These are phyloP conservation scores for Penicillium alfredii DNA, from an alignment of 495 filamentous ascomycete species.

Conservation along the genomic window DNA sequence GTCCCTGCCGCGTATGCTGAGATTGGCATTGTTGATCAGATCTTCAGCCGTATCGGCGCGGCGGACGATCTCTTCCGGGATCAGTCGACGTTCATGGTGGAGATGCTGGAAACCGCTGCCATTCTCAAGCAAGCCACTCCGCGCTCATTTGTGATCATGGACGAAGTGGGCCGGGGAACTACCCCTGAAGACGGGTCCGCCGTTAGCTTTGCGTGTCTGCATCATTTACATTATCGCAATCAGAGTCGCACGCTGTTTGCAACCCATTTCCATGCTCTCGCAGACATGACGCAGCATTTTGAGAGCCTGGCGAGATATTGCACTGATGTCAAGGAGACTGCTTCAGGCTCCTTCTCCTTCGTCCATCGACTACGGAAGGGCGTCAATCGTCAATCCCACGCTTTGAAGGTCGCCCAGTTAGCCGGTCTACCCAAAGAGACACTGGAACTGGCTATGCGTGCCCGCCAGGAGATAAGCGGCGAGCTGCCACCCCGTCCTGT, in stretches of 20 bases:
- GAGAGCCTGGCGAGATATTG: constrained; percentile 73
- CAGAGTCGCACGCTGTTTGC: constrained; percentile 80
- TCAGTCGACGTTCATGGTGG: constrained; percentile 88
- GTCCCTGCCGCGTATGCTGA: constrained; percentile 82
- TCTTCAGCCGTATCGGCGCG: constrained; percentile 87
- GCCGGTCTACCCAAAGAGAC: constrained; percentile 66
- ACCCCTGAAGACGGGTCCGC: constrained; percentile 87
- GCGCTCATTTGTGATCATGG: constrained; percentile 91
- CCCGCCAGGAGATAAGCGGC: constrained; percentile 21
- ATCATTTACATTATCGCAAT: constrained; percentile 73
- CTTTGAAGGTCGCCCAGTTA: constrained; percentile 82
- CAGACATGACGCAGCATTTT: constrained; percentile 65
- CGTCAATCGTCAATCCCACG: constrained; percentile 81
- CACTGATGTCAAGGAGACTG: constrained; percentile 75
- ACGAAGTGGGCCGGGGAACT: constrained; percentile 91
- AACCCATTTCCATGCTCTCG: constrained; percentile 85
- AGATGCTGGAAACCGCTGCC: constrained; percentile 51
- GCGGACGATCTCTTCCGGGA: constrained; percentile 88
- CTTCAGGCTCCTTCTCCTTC: constrained; percentile 67
- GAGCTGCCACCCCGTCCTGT: background rate
- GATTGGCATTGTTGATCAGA: constrained; percentile 82
- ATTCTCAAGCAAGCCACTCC: constrained; percentile 48
- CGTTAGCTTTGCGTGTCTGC: constrained; percentile 79
- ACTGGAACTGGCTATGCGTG: constrained; percentile 46
- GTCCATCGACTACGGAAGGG: constrained; percentile 74